Base-by-base conservation (phyloP, 75 land plant species). In the Picea sitchensis region DNA sequence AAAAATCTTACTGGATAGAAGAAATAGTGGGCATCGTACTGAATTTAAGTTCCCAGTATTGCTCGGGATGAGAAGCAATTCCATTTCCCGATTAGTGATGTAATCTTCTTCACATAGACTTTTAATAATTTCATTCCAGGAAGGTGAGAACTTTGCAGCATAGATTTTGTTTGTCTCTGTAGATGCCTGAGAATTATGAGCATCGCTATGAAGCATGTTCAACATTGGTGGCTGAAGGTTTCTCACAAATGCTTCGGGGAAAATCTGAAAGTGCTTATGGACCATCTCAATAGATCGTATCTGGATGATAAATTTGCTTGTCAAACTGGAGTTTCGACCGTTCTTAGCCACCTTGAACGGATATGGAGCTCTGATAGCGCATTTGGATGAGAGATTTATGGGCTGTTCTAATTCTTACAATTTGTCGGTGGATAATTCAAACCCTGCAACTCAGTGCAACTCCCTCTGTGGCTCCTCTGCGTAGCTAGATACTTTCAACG, bases 31-130 rank as follows among this genome's bases (percentile, higher is more conserved):
- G 98, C 99, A 96, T 68, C 94, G 99, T 12, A 96, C 26, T 26
- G 94, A 80, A 82, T 80, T 75, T 41, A 91, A 74, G 32, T 79
- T 84, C 21, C 93, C 92, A 59, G 61, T 76, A 82, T 94, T 94
- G 76, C 84, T 85, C 9, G 97, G 97, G 62, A 92, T 91, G 14
- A 81, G 79, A 76, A 94, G 91, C 83, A 94, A 83, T 78, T 94
- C 95, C 88, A 85, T 92, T 81, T 94, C 97, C 98, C 91, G 71
- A 77, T 97, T 90, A 78, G 90, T 95, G 12, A 97, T 88, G 79
- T 87, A 95, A 82, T 97, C 99, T 81, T 97, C 99, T 81, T 94
- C 99, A 13, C 99, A 89, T 65, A 97, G 84, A 64, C 91, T 87
- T 75, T 86, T 89, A 38, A 97, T 88, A 14, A 97, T 90, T 74